Evolutionary conservation across 306 rosid genomes (phyloP), one percentile per base, ranked within the genome.

Genomic region (Morella rubra): DNA sequence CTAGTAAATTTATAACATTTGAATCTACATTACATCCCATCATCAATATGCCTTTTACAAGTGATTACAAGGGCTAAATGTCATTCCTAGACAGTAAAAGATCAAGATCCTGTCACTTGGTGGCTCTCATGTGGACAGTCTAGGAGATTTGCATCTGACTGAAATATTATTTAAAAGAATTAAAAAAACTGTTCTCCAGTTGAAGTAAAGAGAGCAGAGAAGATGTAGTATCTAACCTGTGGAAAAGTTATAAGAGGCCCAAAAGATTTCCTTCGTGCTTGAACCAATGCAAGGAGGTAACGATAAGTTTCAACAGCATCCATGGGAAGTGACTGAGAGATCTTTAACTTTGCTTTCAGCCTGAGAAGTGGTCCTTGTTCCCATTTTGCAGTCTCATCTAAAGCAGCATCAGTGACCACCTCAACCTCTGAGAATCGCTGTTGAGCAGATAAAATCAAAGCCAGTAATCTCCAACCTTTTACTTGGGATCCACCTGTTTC

Each of bases 301-400:
- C 97, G 89, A 49, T 90, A 92, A 59, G 96, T 92, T 85, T 95
- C 98, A 87, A 92, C 89, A 68, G 98, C 97, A 75, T 92, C 97
- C 89, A 80, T 89, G 44, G 90, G 93, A 71, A 79, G 82, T 44
- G 93, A 89, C 84, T 87, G 92, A 45, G 89, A 83, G 67, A 91
- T 81, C 86, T 87, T 95, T 79, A 95, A 84, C 89, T 91, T 92
- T 47, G 98, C 98, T 77, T 92, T 95, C 68, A 95, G 89, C 87
- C 90, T 87, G 56, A 95, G 97, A 42, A 95, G 87, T 56, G 99
- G 87, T 72, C 92, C 98, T 79, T 92, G 99, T 84, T 92, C 97
- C 99, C 97, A 95, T 85, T 84, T 92, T 47, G 88, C 69, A 60
- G 97, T 96, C 86, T 92, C 93, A 75, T 96, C 98, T 83, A 96